A percentile compares a stretch with the other conserved stretches of the same genome.
These are phyloP conservation scores for Phytophthora sp. DNA, from an alignment of 352 stramenopile species.

Conservation along the genomic window DNA sequence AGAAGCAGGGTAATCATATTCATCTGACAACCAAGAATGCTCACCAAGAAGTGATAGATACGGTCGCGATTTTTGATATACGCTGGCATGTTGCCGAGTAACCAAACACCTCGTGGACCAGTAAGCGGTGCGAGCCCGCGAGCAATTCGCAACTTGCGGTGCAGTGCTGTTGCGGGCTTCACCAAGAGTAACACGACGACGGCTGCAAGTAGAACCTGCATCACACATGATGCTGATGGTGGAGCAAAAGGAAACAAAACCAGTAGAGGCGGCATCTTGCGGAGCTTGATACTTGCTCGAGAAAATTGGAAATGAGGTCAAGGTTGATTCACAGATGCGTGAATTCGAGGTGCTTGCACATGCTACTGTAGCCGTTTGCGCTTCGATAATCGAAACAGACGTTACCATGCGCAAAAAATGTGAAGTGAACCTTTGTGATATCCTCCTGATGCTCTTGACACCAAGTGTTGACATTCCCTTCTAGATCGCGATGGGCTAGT, in stretches of 20 bases:
- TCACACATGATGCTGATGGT: too few relatives aligned
- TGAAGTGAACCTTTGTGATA: too few relatives aligned
- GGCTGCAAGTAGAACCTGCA: constrained; percentile 17
- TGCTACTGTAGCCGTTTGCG: not conserved
- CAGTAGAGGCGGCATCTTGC: too few relatives aligned
- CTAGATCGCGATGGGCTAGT: too few relatives aligned
- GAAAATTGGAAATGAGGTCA: not conserved
- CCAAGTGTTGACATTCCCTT: too few relatives aligned
- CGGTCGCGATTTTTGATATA: constrained; percentile 57
- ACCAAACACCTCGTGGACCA: constrained; percentile 45
- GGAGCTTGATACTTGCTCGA: not conserved
- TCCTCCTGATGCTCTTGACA: too few relatives aligned
- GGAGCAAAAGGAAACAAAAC: too few relatives aligned
- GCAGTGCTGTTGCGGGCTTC: constrained; percentile 25
- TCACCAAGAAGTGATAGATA: constrained; percentile 65
- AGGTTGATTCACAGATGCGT: too few relatives aligned
- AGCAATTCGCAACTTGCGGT: constrained; percentile 63
- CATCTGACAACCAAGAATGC: not conserved
- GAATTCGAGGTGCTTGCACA: too few relatives aligned
- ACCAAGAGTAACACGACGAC: constrained; percentile 2
- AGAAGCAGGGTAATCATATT: too few relatives aligned
- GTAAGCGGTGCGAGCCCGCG: constrained; percentile 44
- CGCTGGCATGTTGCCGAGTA: constrained; percentile 61
- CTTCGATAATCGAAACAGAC: not conserved
- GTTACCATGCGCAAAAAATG: too few relatives aligned